These are phyloP conservation scores for Gomphus sp. DNA, from an alignment of 1,284 basidiomycete genomes.

Conservation along the genomic window DNA sequence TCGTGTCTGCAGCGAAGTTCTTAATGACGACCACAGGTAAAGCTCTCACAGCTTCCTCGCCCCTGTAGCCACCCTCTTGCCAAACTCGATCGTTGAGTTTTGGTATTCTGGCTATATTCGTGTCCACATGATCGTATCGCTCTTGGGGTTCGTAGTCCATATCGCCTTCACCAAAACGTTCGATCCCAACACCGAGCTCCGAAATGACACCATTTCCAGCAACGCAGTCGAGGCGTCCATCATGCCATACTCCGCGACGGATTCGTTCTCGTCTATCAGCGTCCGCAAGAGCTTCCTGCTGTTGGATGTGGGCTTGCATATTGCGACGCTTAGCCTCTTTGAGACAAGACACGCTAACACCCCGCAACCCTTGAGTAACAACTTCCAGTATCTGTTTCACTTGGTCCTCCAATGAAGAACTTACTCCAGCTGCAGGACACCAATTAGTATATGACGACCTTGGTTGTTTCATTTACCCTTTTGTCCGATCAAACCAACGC, in stretches of 20 bases:
- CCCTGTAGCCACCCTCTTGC: slow-evolving; percentile 23
- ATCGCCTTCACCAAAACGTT: slow-evolving; percentile 36
- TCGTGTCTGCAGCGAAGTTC: slow-evolving; percentile 64
- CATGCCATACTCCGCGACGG: slow-evolving; percentile 61
- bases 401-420: slow-evolving; percentile 77
- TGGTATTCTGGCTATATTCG: slow-evolving; percentile 5
- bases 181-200: slow-evolving; percentile 76
- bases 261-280: slow-evolving; percentile 37
- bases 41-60: slow-evolving; percentile 40
- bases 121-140: slow-evolving; percentile 5
- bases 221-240: slow-evolving; percentile 70
- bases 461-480: slow-evolving; percentile 49
- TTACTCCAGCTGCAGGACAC: slow-evolving; percentile 62
- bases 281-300: slow-evolving; percentile 23
- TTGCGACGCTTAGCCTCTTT: slow-evolving; percentile 32
- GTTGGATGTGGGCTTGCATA: slow-evolving; percentile 24
- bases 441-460: not conserved
- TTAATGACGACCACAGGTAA: slow-evolving; percentile 82
- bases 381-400: slow-evolving; percentile 82
- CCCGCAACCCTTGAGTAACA: slow-evolving; percentile 62
- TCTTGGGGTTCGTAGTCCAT: slow-evolving; percentile 15
- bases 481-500: slow-evolving; percentile 89
- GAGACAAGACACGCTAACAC: slow-evolving; percentile 49
- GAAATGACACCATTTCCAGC: slow-evolving; percentile 78
- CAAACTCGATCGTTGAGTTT: slow-evolving; percentile 19